These are phyloP conservation scores for Polytrichum commune DNA, from an alignment of 225 moss, liverwort and hornwort genomes.

Conservation along the genomic window DNA sequence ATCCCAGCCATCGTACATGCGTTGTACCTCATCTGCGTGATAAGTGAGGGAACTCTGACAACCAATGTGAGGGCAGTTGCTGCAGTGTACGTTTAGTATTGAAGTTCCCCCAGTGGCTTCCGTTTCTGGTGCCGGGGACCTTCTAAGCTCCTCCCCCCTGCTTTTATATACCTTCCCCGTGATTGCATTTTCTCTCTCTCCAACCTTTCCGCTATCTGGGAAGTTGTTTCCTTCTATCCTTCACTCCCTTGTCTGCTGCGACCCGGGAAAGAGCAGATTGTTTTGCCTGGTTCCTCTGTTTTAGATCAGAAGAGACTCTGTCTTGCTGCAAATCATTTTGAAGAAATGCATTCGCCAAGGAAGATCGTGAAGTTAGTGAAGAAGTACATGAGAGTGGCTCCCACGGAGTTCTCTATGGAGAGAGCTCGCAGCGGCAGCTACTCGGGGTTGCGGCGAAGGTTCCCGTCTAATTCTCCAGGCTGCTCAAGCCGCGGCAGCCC, in stretches of 20 bases:
- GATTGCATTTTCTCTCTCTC: background rate
- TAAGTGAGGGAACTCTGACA: too few species aligned
- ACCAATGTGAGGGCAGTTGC: too few species aligned
- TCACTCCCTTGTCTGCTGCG: too few species aligned
- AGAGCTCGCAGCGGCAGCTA: conserved; percentile 13
- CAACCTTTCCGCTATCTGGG: background rate
- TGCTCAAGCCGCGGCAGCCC: conserved; percentile 11
- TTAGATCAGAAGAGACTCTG: background rate
- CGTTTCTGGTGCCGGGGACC: too few species aligned
- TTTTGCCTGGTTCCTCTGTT: background rate
- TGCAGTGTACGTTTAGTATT: too few species aligned
- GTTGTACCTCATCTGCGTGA: too few species aligned
- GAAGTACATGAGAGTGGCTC: conserved; percentile 34
- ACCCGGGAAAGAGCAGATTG: too few species aligned
- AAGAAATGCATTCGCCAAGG: conserved; percentile 21
- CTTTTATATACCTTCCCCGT: too few species aligned
- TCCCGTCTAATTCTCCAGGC: conserved; percentile 10
- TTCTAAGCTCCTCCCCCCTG: too few species aligned
- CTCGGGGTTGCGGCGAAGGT: conserved; percentile 11
- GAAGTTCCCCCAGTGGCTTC: too few species aligned
- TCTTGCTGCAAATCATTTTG: background rate
- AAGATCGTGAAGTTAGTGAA: conserved; percentile 35
- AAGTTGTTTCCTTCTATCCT: background rate
- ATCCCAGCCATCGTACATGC: too few species aligned
- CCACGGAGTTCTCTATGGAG: conserved; percentile 6